These are phyloP conservation scores for Bifiguratus adelaidae DNA, from an alignment of 192 early-diverging fungal species.

Conservation along the genomic window DNA sequence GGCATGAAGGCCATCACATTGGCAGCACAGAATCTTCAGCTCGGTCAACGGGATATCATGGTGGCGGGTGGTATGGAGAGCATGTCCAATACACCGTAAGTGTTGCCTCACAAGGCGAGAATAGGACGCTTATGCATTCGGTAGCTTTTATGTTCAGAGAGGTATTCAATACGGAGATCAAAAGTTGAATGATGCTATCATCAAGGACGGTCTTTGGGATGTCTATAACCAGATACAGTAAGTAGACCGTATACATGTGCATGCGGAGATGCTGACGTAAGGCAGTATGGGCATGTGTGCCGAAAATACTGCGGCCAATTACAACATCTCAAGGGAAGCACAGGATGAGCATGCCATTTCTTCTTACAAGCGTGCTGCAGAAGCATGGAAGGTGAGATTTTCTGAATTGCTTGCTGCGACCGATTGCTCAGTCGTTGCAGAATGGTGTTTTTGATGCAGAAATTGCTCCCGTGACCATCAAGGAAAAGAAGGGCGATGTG, in stretches of 20 bases:
- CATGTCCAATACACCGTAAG: conserved; percentile 90
- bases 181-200: conserved; percentile 70
- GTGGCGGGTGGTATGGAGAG: conserved; percentile 94
- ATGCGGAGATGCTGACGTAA: not conserved
- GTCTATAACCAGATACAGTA: conserved; percentile 86
- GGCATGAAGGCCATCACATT: conserved; percentile 97
- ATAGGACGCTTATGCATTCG: not conserved
- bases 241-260: conserved; percentile 7
- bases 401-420: not conserved
- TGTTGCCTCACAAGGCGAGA: conserved; percentile 3
- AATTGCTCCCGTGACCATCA: conserved; percentile 75
- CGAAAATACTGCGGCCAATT: conserved; percentile 81
- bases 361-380: conserved; percentile 84
- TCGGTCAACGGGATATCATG: conserved; percentile 72
- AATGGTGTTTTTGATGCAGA: conserved; percentile 73
- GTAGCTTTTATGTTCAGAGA: conserved; percentile 48
- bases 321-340: conserved; percentile 75
- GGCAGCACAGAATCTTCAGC: conserved; percentile 74
- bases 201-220: conserved; percentile 96
- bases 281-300: conserved; percentile 69
- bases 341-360: conserved; percentile 70
- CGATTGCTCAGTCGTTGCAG: not conserved
- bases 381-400: conserved; percentile 63
- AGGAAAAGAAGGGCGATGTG: conserved; percentile 73
- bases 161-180: conserved; percentile 72